phyloP scores from a whole-genome alignment of 805 yeast genomes.

The Candida stauntonica region DNA sequence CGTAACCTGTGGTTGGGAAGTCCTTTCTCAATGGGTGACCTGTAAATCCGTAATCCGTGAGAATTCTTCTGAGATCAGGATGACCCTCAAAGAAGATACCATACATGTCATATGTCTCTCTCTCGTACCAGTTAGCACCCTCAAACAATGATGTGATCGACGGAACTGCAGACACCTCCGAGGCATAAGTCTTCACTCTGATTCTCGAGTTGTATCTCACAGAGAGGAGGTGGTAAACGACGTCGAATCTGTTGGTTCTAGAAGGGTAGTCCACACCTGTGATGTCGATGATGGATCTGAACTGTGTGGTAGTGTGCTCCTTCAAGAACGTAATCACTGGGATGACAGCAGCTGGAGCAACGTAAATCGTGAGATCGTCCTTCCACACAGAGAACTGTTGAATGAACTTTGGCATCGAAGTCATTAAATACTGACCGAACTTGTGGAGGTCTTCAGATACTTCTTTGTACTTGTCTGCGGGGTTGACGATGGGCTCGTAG shows the following conservation, averaged over 20 bases:
- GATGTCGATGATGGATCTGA: constrained; percentile 71
- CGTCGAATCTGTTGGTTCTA: constrained; percentile 80
- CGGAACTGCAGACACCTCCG: constrained; percentile 79
- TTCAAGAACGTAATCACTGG: constrained; percentile 69
- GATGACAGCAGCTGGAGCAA: constrained; percentile 69
- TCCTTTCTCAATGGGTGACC: constrained; percentile 91
- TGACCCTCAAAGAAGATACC: constrained; percentile 87
- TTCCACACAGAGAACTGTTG: constrained; percentile 89
- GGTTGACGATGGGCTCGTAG: constrained; percentile 48
- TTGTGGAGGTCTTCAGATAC: constrained; percentile 69
- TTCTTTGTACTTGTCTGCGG: constrained; percentile 69
- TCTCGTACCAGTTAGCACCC: constrained; percentile 88
- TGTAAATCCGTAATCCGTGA: constrained; percentile 90
- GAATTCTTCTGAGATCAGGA: constrained; percentile 83
- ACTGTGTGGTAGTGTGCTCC: constrained; percentile 78
- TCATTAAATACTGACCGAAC: constrained; percentile 75
- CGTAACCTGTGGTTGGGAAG: constrained; percentile 89
- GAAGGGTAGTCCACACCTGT: constrained; percentile 87
- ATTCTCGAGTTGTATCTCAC: constrained; percentile 83
- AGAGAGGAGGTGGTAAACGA: constrained; percentile 76
- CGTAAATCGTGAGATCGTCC: constrained; percentile 73
- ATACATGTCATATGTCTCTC: constrained; percentile 84
- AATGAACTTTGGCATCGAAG: constrained; percentile 73
- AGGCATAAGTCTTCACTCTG: constrained; percentile 84
- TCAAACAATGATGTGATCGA: constrained; percentile 65